Evolutionary conservation across 495 filamentous ascomycete genomes (phyloP), one percentile per base, ranked within the genome.

Genomic region (Thermothielavioides terrestris): DNA sequence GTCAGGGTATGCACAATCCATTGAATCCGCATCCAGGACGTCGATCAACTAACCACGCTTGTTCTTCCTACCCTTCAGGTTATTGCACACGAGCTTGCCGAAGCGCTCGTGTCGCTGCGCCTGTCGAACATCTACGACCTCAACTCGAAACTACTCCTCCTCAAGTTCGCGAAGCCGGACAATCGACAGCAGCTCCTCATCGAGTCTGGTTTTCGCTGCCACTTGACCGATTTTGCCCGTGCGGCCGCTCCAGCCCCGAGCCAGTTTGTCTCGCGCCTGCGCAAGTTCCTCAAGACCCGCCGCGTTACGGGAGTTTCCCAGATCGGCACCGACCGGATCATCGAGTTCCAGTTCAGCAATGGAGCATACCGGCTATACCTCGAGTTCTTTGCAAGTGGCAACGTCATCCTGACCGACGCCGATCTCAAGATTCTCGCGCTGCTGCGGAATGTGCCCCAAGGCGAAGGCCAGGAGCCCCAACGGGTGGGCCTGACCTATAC

Each of bases 81-180:
- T 65, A 90, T 97, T 57, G 82, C 88, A 22, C 86, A 94, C 64
- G 92, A 98, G 75, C 85, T 98, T 47, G 85, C 84, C 18, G 69
- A 77, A 46, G 75, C 74, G 31, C 76, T 97, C 37, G 79, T 83
- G 51, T 79, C 78, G 42, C 75, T 96, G 46, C 87, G 92, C 38
- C 77, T 97, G 23, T 77, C 84, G 46, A 98, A 98, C 69, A 82
- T 95, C 67, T 95, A 97, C 73, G 92, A 97, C 69, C 79, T 98
- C 50, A 91, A 86, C 51, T 86, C 88, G 43, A 85, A 90, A 55
- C 94, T 97, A 65, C 89, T 97, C 66, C 85, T 98, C 18, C 79
- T 98, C 68, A 96, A 95, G 64, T 78, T 83, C 55, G 83, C 90
- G 50, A 94, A 89, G 64, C 87, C 92, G 28, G 81, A 89, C 60